Base-by-base conservation (phyloP, 208 protist genomes). In the Wallacemonas rigidus region DNA sequence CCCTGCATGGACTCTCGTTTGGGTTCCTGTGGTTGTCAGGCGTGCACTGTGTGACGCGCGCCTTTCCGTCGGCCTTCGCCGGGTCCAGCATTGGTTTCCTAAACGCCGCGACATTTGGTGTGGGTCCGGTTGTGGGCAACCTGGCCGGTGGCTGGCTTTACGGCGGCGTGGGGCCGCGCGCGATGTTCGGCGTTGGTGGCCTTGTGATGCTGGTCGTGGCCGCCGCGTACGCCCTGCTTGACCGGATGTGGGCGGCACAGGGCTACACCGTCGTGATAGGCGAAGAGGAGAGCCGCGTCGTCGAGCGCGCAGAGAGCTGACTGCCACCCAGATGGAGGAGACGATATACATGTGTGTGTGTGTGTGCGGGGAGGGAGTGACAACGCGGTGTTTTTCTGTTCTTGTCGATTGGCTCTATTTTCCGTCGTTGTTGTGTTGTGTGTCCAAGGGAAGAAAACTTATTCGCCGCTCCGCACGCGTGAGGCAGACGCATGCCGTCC, bases 1-100 rank as follows among this genome's bases (percentile, higher is more conserved):
- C 74, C 1, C 60, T 86, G 53, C 81, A 86, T 50, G 81, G 81
- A 3, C 48, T 86, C 26, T 69, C 81, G 12, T 82, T 80, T 61
- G 76, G 72, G 8, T 57, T 81, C 36, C 53, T 72, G 70, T 86
- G 81, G 81, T 54, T 79, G 15, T 77, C 81, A 12, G 77, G 67
- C 11, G 74, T 82, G 41, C 61, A 79, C 67, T 76, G 64, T 70
- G 63, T 79, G 44, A 58, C 58, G 4, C 54, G 44, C 15, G 72
- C 72, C 15, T 79, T 79, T 38, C 77, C 81, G 0, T 14, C 60
- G 36, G 63, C 67, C 3, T 51, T 76, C 35, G 65, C 73, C 1
- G 60, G 48, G 47, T 71, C 68, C 38, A 67, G 65, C 54, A 53
- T 82, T 12, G 76, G 81, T 12, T 73, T 82, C 64, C 77, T 86